Evolutionary conservation across 257 asterid species (phyloP).

Genomic region (Knoxia roxburghii): DNA sequence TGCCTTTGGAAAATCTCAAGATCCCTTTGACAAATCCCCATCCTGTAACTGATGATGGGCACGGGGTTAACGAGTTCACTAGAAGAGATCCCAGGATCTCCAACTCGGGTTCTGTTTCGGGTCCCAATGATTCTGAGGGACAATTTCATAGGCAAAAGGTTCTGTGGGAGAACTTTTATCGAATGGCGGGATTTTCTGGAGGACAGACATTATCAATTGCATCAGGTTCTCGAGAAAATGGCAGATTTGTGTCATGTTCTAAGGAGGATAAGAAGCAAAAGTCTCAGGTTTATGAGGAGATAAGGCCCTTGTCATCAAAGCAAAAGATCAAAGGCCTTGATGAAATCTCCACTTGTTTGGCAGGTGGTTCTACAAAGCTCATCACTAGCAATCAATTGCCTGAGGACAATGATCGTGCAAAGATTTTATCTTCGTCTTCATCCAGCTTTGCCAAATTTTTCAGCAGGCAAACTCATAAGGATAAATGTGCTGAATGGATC

Average conservation of each 20-base stretch:
- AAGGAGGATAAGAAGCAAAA: constrained; percentile 48
- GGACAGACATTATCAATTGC: constrained; percentile 35
- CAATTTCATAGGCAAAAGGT: constrained; percentile 30
- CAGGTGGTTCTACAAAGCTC: constrained; percentile 9
- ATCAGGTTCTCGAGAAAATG: constrained; percentile 42
- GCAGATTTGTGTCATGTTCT: constrained; percentile 34
- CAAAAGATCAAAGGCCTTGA: constrained; percentile 18
- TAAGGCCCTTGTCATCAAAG: constrained; percentile 2
- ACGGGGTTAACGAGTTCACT: constrained; percentile 56
- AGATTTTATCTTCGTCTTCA: constrained; percentile 17
- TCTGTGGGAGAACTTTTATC: constrained; percentile 60
- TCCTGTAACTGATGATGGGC: constrained; percentile 51
- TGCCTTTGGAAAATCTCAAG: constrained; percentile 11
- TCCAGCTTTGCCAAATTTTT: constrained; percentile 38
- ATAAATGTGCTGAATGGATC: constrained; percentile 14
- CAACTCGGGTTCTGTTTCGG: constrained; percentile 38
- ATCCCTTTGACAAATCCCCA: constrained; percentile 29
- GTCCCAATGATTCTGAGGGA: constrained; percentile 35
- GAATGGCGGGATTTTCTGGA: constrained; percentile 50
- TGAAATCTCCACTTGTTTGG: constrained; percentile 16
- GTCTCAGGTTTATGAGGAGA: constrained; percentile 8
- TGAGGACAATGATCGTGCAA: constrained; percentile 16
- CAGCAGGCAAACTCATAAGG: constrained; percentile 18
- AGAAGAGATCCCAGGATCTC: constrained; percentile 46
- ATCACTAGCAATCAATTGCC: constrained; percentile 13